These are phyloP conservation scores for Phaseolus lunatus DNA, from an alignment of 306 rosid species.

Conservation along the genomic window DNA sequence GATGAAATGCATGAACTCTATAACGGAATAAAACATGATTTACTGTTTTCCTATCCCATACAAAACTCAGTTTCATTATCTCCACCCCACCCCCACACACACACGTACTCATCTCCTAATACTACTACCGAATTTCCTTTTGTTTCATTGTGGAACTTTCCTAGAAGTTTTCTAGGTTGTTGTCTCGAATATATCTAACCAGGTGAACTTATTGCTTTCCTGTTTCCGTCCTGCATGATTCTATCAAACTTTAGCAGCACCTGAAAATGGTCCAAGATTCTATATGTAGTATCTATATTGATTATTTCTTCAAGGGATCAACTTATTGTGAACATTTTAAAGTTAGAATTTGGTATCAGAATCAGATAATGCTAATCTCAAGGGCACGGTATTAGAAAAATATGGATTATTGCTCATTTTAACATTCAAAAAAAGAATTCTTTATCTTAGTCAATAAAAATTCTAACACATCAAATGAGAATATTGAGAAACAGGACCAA, in stretches of 20 bases:
- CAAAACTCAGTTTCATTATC: neutral
- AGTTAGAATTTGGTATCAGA: neutral
- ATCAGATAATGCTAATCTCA: neutral
- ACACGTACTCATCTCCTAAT: neutral
- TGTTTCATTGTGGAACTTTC: neutral
- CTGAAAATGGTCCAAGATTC: neutral
- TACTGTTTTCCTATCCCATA: constrained; percentile 11
- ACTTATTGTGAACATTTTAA: neutral
- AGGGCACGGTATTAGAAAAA: neutral
- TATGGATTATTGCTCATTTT: neutral
- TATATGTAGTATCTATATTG: neutral
- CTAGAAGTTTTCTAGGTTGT: neutral
- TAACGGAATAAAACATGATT: constrained; percentile 2
- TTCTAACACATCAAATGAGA: neutral
- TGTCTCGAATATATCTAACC: neutral
- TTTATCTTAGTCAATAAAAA: neutral
- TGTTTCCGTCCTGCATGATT: neutral
- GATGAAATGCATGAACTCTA: neutral
- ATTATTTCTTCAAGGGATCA: neutral
- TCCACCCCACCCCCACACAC: too few relatives aligned
- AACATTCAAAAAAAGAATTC: neutral
- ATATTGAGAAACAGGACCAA: neutral
- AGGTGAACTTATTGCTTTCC: neutral
- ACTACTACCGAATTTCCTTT: neutral
- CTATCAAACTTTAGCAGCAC: neutral